Evolutionary conservation across 768 basidiomycete species (phyloP).

Genomic region (Hericium erinaceus): DNA sequence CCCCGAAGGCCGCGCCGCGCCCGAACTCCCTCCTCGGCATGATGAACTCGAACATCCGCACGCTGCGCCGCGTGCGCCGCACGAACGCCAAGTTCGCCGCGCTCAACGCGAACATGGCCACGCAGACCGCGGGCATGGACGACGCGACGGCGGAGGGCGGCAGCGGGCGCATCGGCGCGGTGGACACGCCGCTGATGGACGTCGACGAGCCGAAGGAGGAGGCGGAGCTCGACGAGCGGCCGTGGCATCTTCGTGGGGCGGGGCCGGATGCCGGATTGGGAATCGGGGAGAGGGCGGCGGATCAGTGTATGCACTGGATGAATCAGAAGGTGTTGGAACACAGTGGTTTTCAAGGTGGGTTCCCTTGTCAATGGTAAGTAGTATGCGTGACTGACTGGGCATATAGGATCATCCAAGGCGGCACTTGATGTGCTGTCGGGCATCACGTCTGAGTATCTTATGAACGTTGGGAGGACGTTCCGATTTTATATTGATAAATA

Average conservation of each 20-base stretch:
- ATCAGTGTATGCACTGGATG: slow-evolving; percentile 65
- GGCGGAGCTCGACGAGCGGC: slow-evolving; percentile 40
- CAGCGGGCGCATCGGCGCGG: slow-evolving; percentile 39
- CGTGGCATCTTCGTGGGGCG: slow-evolving; percentile 33
- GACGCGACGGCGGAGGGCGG: slow-evolving; percentile 24
- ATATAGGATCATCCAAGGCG: slow-evolving; percentile 58
- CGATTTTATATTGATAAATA: slow-evolving; percentile 77
- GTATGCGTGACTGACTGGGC: neutral
- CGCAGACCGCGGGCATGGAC: slow-evolving; percentile 14
- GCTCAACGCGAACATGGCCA: slow-evolving; percentile 26
- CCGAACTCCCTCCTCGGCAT: slow-evolving; percentile 42
- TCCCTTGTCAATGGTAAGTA: neutral
- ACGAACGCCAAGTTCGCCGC: slow-evolving; percentile 66
- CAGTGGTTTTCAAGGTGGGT: slow-evolving; percentile 83
- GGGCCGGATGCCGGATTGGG: slow-evolving; percentile 28
- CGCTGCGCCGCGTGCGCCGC: slow-evolving; percentile 61
- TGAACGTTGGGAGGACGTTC: slow-evolving; percentile 82
- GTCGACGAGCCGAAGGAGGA: slow-evolving; percentile 19
- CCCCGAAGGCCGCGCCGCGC: slow-evolving; percentile 19
- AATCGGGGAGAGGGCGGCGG: slow-evolving; percentile 50
- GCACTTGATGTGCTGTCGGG: slow-evolving; percentile 72
- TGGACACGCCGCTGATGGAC: slow-evolving; percentile 33
- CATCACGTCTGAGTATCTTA: slow-evolving; percentile 71
- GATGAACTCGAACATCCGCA: slow-evolving; percentile 73
- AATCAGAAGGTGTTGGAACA: slow-evolving; percentile 77